Evolutionary conservation across 768 basidiomycete species (phyloP).

Genomic region (Termitomyces sp.): DNA sequence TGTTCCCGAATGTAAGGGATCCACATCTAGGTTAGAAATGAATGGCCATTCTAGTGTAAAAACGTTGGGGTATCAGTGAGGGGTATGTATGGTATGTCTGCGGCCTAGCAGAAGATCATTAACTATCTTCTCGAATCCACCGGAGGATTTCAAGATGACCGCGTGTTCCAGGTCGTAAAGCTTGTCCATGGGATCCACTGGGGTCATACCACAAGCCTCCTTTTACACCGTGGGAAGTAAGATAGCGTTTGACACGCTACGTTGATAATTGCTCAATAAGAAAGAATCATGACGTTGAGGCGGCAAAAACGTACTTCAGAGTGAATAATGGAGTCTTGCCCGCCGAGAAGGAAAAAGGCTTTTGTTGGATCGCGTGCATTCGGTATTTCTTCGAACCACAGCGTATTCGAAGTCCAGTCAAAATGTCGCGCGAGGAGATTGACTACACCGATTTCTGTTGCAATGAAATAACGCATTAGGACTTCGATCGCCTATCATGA

Average conservation of each 20-base stretch:
- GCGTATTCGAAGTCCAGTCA: conserved; percentile 81
- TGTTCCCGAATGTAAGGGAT: conserved; percentile 37
- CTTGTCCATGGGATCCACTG: conserved; percentile 56
- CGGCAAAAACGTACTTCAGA: conserved; percentile 43
- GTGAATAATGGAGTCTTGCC: conserved; percentile 74
- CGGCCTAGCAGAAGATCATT: background rate
- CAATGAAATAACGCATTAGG: conserved; percentile 83
- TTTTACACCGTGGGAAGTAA: conserved; percentile 67
- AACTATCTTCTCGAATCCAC: conserved; percentile 45
- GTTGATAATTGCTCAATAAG: background rate
- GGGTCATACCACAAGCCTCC: conserved; percentile 65
- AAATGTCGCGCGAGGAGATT: conserved; percentile 81
- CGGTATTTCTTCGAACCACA: conserved; percentile 90
- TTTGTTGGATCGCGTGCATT: conserved; percentile 63
- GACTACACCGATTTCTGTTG: conserved; percentile 81
- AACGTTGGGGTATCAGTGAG: background rate
- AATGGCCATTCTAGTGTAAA: background rate
- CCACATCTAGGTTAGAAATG: background rate
- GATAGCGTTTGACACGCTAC: conserved; percentile 69
- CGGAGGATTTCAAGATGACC: conserved; percentile 53
- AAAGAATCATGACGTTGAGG: background rate
- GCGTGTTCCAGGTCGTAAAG: conserved; percentile 45
- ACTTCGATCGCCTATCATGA: conserved; percentile 63
- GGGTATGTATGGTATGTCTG: conserved; percentile 3
- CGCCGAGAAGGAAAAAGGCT: conserved; percentile 76